Base-by-base conservation (phyloP, 164 flowering plant genomes). In the Cinnamomum micranthum region DNA sequence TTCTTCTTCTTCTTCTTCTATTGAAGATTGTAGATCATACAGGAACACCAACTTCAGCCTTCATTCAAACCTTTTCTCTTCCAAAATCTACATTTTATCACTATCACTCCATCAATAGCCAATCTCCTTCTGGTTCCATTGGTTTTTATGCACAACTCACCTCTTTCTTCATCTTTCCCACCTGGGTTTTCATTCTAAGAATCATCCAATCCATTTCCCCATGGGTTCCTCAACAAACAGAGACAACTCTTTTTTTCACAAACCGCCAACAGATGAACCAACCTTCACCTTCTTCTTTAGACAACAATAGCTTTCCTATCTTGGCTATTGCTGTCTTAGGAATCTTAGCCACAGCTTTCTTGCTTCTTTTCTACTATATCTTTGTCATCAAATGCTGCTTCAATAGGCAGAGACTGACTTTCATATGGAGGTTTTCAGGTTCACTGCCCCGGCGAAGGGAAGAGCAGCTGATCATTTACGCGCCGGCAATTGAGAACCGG, bases 301-400 rank as follows among this genome's bases (percentile, higher is more conserved):
- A 81, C 71, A 74, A 81, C 71, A 74, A 83, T 28, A 85, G 90
- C 70, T 90, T 90, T 72, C 97, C 98, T 17, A 88, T 95, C 70
- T 82, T 95, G 55, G 92, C 87, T 58, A 81, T 93, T 14, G 95
- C 97, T 28, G 70, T 95, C 2, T 81, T 95, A 11, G 99, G 99
- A 28, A 93, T 95, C 63, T 25, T 88, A 5, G 87, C 92, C 81
- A 95, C 97, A 0, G 92, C 86, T 31, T 81, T 95, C 82, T 78
- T 95, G 68, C 90, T 95, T 0, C 82, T 93, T 6, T 80, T 91
- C 85, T 93, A 95, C 86, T 95, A 95, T 79, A 65, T 95, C 72
- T 95, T 95, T 41, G 92, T 92, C 71, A 93, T 93, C 85, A 95
- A 92, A 81, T 95, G 97, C 79, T 91, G 97, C 84, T 86, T 92